Percentiles rank a stretch among this genome's conserved stretches.
These are phyloP conservation scores for Peribolospora baueri DNA, from an alignment of 768 basidiomycete species.

Conservation along the genomic window DNA sequence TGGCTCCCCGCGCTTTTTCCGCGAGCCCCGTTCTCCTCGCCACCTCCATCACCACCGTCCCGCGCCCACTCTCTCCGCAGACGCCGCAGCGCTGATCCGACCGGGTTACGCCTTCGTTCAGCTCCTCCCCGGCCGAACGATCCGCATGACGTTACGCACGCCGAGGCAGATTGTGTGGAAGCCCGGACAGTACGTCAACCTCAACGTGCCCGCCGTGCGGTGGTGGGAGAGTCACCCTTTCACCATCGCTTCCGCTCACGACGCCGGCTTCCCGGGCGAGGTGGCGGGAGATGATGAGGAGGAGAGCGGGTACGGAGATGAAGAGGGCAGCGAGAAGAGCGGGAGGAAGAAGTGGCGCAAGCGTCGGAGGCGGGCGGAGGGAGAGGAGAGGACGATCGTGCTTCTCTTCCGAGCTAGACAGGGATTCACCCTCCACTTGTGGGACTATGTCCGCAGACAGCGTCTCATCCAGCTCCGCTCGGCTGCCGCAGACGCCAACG, in stretches of 20 bases:
- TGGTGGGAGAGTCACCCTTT: slow-evolving; percentile 44
- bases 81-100: slow-evolving; percentile 22
- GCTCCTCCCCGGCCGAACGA: slow-evolving; percentile 41
- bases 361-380: slow-evolving; percentile 12
- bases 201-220: slow-evolving; percentile 41
- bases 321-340: neutral
- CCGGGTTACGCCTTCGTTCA: slow-evolving; percentile 47
- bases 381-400: slow-evolving; percentile 32
- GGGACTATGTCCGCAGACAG: slow-evolving; percentile 28
- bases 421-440: slow-evolving; percentile 44
- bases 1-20: neutral
- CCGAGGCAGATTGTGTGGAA: slow-evolving; percentile 38
- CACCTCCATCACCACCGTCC: neutral
- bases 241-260: slow-evolving; percentile 39
- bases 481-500: slow-evolving; percentile 2
- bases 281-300: no score
- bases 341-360: neutral
- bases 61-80: neutral
- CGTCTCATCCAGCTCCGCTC: slow-evolving; percentile 13
- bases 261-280: slow-evolving; percentile 14
- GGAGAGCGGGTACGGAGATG: no score
- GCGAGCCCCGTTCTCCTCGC: neutral
- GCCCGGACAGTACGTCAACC: slow-evolving; percentile 53
- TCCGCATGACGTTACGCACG: slow-evolving; percentile 41
- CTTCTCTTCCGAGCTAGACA: slow-evolving; percentile 43